These are phyloP conservation scores for Verticillium klebahnii DNA, from an alignment of 2,329 filamentous ascomycete species.

Conservation along the genomic window DNA sequence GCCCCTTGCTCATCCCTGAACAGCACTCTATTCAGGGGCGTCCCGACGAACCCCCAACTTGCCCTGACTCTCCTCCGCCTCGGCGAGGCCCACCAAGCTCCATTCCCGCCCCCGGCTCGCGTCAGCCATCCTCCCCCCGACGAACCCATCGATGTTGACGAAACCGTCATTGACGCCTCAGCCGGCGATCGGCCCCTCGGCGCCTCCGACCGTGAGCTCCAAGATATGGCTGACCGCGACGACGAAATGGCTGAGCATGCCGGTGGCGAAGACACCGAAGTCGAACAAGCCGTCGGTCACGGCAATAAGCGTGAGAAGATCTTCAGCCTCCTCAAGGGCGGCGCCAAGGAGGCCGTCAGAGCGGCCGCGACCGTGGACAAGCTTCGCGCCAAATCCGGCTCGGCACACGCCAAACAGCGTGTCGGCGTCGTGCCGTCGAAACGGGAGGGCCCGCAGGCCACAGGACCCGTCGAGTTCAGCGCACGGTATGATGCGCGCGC, in stretches of 20 bases:
- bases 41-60: slow-evolving; percentile 66
- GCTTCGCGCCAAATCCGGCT: slow-evolving; percentile 4
- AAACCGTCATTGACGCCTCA: not conserved
- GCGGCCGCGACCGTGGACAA: slow-evolving; percentile 3
- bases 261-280: slow-evolving; percentile 1
- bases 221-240: not conserved
- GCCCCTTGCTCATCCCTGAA: not conserved
- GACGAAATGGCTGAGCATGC: not conserved
- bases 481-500: not conserved
- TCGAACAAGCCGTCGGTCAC: not conserved
- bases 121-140: not conserved
- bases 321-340: slow-evolving; percentile 5
- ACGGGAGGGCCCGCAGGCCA: not conserved
- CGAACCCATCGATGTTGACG: not conserved
- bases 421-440: not conserved
- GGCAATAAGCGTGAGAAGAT: slow-evolving; percentile 3
- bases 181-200: slow-evolving; percentile 4
- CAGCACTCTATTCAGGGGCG: slow-evolving; percentile 61
- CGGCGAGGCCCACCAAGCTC: slow-evolving; percentile 63
- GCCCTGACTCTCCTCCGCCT: slow-evolving; percentile 62
- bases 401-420: not conserved
- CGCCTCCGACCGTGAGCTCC: not conserved
- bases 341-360: slow-evolving; percentile 5
- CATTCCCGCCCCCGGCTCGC: slow-evolving; percentile 41
- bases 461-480: slow-evolving; percentile 4